Base-by-base conservation (phyloP, 169 alveolate species). In the Eimeria necatrix region DNA sequence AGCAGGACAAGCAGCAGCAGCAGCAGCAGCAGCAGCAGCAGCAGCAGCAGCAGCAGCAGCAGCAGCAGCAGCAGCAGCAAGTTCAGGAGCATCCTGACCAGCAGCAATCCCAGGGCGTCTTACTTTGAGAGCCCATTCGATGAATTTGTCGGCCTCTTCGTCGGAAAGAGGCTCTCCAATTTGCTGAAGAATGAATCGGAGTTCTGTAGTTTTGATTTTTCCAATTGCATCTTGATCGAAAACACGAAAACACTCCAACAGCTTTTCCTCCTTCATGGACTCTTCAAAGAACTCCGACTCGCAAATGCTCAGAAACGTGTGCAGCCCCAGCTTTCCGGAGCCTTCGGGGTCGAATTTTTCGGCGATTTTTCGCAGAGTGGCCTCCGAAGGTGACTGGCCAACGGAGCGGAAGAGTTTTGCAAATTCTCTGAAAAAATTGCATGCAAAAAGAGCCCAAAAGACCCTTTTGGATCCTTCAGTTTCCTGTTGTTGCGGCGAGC, bases 361-460 rank as follows among this genome's bases (percentile, higher is more conserved):
- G 59, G 83, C 22, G 4, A 93, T n/a, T 70, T 83, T 49, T 56
- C 64, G 60, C 8, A 93, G 32, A 10, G 87, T 49, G 18, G 87
- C 93, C 64, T 93, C 95, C 26, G 95, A 68, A 22, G 95, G 95
- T 48, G 89, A 80, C 88, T 93, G 95, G 46, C 95, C 95, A 46
- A 93, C 95, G 51, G 95, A 93, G 61, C 95, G 95, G 32, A 64
- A 93, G 22, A 93, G 70, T 32, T 93, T 80, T 22, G 59, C 89
- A 32, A 93, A 83, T 24, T 93, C 95, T 71, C 95, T 93, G 53
- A 20, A 49, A 10, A 53, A 26, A 46, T 12, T n/a, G 74, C 74
- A 51, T 16, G 56, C 59, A 48, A 32, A 48, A 61, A 5, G 86
- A 46, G 68, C 60, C 41, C 41, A 2, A 32, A 32, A 32, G 41